phyloP scores from a whole-genome alignment of 768 basidiomycete species.

The Suillus luteus region DNA sequence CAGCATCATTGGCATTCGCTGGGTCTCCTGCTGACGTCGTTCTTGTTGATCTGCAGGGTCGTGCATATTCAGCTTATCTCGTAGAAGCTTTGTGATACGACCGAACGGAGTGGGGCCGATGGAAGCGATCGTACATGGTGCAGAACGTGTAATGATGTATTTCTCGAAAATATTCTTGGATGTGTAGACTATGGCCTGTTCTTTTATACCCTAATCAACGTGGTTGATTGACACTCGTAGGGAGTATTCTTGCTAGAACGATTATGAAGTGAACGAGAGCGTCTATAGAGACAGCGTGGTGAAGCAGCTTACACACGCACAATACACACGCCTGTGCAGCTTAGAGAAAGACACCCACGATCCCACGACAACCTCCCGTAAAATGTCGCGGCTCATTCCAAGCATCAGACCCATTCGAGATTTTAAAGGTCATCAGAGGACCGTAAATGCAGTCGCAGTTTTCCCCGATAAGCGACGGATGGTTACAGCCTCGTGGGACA shows the following conservation, averaged over 20 bases:
- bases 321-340: too few relatives aligned
- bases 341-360: neutral
- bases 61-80: constrained; percentile 40
- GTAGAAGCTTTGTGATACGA: constrained; percentile 32
- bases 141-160: constrained; percentile 17
- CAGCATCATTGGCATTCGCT: neutral
- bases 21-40: constrained; percentile 28
- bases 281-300: too few relatives aligned
- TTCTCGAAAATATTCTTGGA: neutral
- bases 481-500: neutral
- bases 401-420: neutral
- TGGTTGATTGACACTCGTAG: too few relatives aligned
- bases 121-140: constrained; percentile 32
- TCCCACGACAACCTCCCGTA: neutral
- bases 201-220: too few relatives aligned
- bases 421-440: neutral
- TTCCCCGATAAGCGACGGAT: neutral
- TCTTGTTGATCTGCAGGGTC: constrained; percentile 35
- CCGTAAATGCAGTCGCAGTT: neutral
- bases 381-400: neutral
- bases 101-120: neutral
- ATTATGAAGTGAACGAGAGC: too few relatives aligned
- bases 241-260: too few relatives aligned
- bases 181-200: neutral
- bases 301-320: too few relatives aligned